Evolutionary conservation across 1,139 yeast genomes (phyloP).

Genomic region (Debaryomyces fabryi): DNA sequence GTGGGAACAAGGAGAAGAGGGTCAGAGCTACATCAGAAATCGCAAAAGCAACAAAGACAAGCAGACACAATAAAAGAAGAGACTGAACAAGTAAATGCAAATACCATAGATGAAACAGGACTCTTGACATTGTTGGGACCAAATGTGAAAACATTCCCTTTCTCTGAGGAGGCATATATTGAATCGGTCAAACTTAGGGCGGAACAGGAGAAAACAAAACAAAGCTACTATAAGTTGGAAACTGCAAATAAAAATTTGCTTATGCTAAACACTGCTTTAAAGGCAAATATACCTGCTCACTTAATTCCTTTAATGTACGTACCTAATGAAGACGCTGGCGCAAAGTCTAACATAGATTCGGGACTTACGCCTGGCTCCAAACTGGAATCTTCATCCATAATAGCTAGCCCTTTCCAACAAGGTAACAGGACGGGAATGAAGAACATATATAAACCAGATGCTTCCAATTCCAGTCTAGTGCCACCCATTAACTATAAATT

Average conservation of each 20-base stretch:
- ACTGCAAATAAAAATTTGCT: slow-evolving; percentile 60
- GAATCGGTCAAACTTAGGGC: slow-evolving; percentile 65
- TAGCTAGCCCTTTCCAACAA: slow-evolving; percentile 7
- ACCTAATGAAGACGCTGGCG: slow-evolving; percentile 16
- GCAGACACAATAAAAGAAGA: slow-evolving; percentile 1
- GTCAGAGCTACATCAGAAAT: slow-evolving; percentile 9
- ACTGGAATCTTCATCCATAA: slow-evolving; percentile 8
- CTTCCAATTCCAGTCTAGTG: slow-evolving; percentile 30
- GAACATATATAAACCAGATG: slow-evolving; percentile 14
- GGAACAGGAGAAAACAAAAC: slow-evolving; percentile 85
- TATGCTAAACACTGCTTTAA: slow-evolving; percentile 62
- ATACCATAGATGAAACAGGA: slow-evolving; percentile 18
- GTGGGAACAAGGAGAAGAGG: slow-evolving; percentile 7
- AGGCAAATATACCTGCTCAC: slow-evolving; percentile 66
- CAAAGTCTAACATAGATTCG: not conserved
- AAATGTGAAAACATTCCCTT: slow-evolving; percentile 56
- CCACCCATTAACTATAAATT: slow-evolving; percentile 46
- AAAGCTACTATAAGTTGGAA: slow-evolving; percentile 74
- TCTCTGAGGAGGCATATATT: slow-evolving; percentile 61
- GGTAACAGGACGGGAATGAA: slow-evolving; percentile 8
- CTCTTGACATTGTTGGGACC: slow-evolving; percentile 53
- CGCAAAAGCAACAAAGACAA: slow-evolving; percentile 5
- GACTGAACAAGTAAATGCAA: not conserved
- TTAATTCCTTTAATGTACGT: slow-evolving; percentile 68
- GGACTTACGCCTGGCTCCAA: not conserved